Evolutionary conservation across 345 rosid species (phyloP), one percentile per base, ranked within the genome.

Genomic region (Eutrema heterophyllum): DNA sequence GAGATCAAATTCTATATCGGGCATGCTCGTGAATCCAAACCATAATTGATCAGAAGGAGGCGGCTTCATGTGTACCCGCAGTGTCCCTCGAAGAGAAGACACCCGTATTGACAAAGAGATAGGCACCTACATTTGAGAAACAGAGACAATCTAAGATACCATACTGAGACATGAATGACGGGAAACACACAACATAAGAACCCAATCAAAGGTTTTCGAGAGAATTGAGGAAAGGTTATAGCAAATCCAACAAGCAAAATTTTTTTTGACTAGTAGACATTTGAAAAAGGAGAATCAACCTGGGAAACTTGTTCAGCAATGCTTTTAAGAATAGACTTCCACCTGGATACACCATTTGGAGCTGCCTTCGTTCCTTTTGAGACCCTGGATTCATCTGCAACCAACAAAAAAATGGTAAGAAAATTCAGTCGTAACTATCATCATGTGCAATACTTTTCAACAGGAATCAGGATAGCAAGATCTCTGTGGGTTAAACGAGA

Each of bases 21-120:
- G 99, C 96, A 83, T 92, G 73, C 90, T 88, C 11, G 91, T 87
- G 83, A 90, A 95, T 76, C 96, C 86, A 81, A 80, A 87, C 98
- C 99, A 95, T 77, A 92, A 62, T 60, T 84, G 98, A 85, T 95
- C 96, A 3, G 98, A 92, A 41, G 99, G 99, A 65, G 98, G 99
- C 15, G 97, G 97, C 81, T 95, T 90, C 78, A 92, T 74, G 72
- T 85, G 90, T 48, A 92, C 77, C 63, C 90, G 86, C 78, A 89
- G 15, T 0, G 96, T 89, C 84, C 98, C 99, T 51, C 91, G 85
- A 68, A 96, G 86, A 26, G 93, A 87, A 67, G 87, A 79, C 32
- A 96, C 83, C 78, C 89, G 83, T 78, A 96, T 85, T 53, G 94
- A 85, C 82, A 95, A 82, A 76, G 97, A 81, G 66, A 95, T 65